phyloP scores from a whole-genome alignment of 257 asterid species.

The Nicotiana attenuata region DNA sequence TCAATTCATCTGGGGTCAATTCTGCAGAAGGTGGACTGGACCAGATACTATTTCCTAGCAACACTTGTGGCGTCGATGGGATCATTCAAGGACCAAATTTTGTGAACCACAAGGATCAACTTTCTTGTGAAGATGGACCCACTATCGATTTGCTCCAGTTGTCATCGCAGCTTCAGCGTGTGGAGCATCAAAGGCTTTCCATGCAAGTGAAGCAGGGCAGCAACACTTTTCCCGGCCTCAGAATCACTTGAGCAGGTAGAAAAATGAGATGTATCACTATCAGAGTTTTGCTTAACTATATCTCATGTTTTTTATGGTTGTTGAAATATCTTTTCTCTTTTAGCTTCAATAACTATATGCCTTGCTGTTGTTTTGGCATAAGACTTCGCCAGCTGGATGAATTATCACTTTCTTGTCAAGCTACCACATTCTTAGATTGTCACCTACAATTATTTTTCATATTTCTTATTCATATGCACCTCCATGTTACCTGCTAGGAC shows the following conservation, averaged over 20 bases:
- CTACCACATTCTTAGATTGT: background rate
- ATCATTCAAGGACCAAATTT: constrained; percentile 17
- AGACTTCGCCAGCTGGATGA: background rate
- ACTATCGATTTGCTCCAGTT: constrained; percentile 33
- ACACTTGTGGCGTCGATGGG: constrained; percentile 14
- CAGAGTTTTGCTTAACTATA: background rate
- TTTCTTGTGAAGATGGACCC: constrained; percentile 24
- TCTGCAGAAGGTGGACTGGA: constrained; percentile 26
- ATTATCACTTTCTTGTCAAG: background rate
- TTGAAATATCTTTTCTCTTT: background rate
- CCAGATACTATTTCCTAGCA: constrained; percentile 25
- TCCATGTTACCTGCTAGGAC: background rate
- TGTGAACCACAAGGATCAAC: constrained; percentile 19
- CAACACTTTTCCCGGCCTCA: constrained; percentile 27
- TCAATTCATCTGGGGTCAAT: constrained; percentile 20
- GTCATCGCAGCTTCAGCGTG: constrained; percentile 39
- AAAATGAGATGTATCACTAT: background rate
- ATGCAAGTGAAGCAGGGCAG: constrained; percentile 24
- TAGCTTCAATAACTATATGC: background rate
- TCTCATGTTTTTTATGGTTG: background rate
- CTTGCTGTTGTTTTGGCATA: background rate
- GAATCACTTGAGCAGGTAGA: constrained; percentile 20
- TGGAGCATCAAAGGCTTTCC: constrained; percentile 32
- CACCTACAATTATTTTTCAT: background rate
- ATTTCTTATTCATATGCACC: background rate